These are phyloP conservation scores for Picochlorum costavermella DNA, from an alignment of 139 green algal genomes.

Conservation along the genomic window DNA sequence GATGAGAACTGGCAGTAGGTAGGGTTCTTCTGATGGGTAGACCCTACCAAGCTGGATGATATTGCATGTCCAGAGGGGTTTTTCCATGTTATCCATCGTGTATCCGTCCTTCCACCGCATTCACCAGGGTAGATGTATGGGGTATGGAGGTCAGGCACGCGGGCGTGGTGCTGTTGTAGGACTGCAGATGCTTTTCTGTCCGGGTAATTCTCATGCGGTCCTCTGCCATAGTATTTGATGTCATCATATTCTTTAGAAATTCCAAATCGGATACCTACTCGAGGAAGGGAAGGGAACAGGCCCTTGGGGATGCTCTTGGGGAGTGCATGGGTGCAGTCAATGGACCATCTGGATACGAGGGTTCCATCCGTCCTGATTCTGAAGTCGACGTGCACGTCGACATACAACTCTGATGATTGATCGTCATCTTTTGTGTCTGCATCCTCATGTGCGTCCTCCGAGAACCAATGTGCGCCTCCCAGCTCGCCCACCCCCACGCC, in stretches of 20 bases:
- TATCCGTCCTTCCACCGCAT: conserved; percentile 60
- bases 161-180: conserved; percentile 19
- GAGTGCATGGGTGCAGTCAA: conserved; percentile 55
- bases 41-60: background rate
- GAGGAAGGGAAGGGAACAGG: conserved; percentile 42
- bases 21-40: background rate
- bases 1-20: conserved; percentile 27
- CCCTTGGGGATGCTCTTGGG: conserved; percentile 36
- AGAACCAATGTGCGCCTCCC: conserved; percentile 60
- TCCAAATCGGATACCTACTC: conserved; percentile 54
- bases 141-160: conserved; percentile 47
- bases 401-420: conserved; percentile 18
- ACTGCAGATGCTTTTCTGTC: conserved; percentile 62
- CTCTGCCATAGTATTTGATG: conserved; percentile 42
- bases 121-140: conserved; percentile 85
- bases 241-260: conserved; percentile 1
- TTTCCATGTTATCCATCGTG: conserved; percentile 51
- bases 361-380: background rate
- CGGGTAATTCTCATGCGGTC: conserved; percentile 86
- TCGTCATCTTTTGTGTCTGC: background rate
- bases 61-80: conserved; percentile 2
- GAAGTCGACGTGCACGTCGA: conserved; percentile 33
- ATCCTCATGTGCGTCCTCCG: conserved; percentile 13
- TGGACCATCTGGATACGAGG: conserved; percentile 30
- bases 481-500: conserved; percentile 48